Evolutionary conservation across 2,329 filamentous ascomycete genomes (phyloP).

Genomic region (Neofusicoccum kwambonambiense): DNA sequence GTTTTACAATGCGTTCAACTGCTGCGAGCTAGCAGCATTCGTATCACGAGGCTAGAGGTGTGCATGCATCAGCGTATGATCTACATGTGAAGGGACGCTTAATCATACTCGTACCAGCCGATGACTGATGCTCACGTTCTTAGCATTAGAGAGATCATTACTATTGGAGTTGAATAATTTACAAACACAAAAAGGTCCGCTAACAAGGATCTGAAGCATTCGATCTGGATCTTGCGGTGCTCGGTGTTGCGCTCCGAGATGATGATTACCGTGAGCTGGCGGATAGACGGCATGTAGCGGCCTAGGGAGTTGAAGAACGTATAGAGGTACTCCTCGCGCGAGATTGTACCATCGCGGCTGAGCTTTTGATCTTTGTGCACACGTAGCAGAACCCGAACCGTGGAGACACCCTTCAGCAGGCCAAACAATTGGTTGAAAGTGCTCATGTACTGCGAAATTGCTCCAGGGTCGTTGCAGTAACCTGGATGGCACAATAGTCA

Average conservation of each 20-base stretch:
- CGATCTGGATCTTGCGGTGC: not conserved
- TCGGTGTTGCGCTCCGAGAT: not conserved
- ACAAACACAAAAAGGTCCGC: not conserved
- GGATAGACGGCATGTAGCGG: not conserved
- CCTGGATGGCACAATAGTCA: not conserved
- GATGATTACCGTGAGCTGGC: not conserved
- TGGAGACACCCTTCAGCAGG: not conserved
- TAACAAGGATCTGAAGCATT: not conserved
- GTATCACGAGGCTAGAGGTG: too few relatives aligned
- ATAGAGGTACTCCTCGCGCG: not conserved
- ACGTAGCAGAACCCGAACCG: not conserved
- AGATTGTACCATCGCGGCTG: not conserved
- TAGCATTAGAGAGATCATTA: too few relatives aligned
- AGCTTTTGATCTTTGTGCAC: not conserved
- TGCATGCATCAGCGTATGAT: too few relatives aligned
- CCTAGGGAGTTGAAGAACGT: not conserved
- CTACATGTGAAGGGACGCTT: too few relatives aligned
- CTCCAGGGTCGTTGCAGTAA: not conserved
- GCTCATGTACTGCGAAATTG: not conserved
- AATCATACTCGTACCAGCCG: too few relatives aligned
- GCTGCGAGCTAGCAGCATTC: too few relatives aligned
- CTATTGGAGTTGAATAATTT: not conserved
- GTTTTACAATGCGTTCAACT: too few relatives aligned
- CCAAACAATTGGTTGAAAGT: not conserved
- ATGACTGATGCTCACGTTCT: too few relatives aligned